Base-by-base conservation (phyloP, 805 yeast species). In the Candida schatavii region DNA sequence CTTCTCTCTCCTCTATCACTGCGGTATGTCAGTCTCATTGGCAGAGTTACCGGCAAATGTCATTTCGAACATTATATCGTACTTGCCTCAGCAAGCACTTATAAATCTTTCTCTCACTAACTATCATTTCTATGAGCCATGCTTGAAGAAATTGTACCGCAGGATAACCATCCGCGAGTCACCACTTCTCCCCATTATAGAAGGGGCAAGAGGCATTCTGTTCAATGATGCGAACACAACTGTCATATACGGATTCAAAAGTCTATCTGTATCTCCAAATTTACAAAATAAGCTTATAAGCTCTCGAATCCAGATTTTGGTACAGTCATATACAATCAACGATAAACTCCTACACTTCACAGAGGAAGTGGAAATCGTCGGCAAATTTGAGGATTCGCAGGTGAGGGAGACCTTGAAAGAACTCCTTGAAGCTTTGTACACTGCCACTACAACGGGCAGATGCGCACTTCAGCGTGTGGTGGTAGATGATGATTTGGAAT, bases 91-190 rank as follows among this genome's bases (percentile, higher is more conserved):
- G 43, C 60, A 61, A 37, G 56, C 54, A 35, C 52, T 65, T 14
- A 21, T 62, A 21, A 62, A 57, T 34, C 54, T 68, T 14, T 58
- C 71, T 1, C 50, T 50, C 19, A 64, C 73, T 21, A 67, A 65
- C 49, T 68, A 45, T 46, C 47, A 49, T 23, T 62, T 64, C 42
- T 68, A 68, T 46, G 48, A 56, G 37, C 69, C 69, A 11, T 62
- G 68, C 40, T 40, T 58, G 34, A 35, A 42, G 17, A 49, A 59
- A 35, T 48, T 68, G 28, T 68, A 68, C 49, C 43, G 46, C 7
- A 50, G 48, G 14, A 48, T 68, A 14, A 43, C 49, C 18, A 43
- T 61, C 5, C 62, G 54, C 39, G 35, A 17, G 38, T 27, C 43
- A 25, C 41, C 51, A 29, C 42, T 42, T 7, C 23, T 40, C 38